These are phyloP conservation scores for Solanum pimpinellifolium DNA, from an alignment of 257 asterid species.

Conservation along the genomic window DNA sequence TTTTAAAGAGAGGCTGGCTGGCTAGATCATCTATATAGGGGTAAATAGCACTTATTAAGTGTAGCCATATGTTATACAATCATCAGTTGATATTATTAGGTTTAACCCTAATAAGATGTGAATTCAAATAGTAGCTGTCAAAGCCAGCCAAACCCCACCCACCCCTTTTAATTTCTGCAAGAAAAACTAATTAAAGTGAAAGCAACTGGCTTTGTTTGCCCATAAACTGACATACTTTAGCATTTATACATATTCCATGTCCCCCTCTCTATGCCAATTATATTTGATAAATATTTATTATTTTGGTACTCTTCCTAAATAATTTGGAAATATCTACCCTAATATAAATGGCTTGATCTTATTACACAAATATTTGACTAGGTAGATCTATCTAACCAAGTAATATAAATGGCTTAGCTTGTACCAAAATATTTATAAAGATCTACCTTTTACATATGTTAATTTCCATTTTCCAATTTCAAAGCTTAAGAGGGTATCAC, in stretches of 20 bases:
- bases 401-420: background rate
- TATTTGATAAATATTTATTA: background rate
- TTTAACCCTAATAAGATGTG: background rate
- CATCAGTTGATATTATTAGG: background rate
- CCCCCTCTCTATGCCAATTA: background rate
- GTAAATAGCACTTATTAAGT: background rate
- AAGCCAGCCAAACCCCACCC: background rate
- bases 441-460: background rate
- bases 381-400: background rate
- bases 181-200: conserved; percentile 5
- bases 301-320: background rate
- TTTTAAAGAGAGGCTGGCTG: background rate
- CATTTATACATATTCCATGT: background rate
- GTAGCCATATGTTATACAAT: background rate
- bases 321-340: background rate
- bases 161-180: background rate
- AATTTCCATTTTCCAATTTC: background rate
- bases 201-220: conserved; percentile 38
- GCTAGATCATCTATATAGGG: background rate
- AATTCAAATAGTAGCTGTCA: background rate
- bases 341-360: background rate
- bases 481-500: background rate
- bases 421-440: background rate
- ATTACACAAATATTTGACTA: background rate
- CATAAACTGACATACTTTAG: conserved; percentile 14